Conservation (phyloP, 106 monocot species). For the Dioscorea dumetorum region DNA sequence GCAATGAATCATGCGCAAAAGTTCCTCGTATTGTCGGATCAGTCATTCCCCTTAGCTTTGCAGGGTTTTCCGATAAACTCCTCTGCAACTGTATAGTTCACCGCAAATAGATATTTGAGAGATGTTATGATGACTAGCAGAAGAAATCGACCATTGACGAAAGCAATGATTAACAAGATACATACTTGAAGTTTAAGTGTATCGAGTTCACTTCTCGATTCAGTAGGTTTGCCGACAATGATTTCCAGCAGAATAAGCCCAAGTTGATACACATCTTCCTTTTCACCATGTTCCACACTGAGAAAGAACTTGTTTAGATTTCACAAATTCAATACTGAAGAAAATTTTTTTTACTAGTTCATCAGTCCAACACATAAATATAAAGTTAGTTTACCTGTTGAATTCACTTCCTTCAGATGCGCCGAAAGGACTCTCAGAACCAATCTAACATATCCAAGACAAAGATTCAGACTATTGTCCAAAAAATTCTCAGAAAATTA, state of each 20-base stretch:
- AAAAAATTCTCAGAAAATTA: too few species aligned
- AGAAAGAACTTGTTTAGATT: too few species aligned
- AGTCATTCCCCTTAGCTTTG: slow-evolving; percentile 19
- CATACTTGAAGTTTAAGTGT: slow-evolving; percentile 33
- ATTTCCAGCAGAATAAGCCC: slow-evolving; percentile 60
- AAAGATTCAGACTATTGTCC: too few species aligned
- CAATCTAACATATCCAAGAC: slow-evolving; percentile 31
- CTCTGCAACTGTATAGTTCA: slow-evolving; percentile 41
- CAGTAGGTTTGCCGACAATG: slow-evolving; percentile 39
- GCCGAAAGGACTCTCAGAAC: slow-evolving; percentile 44
- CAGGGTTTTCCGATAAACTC: slow-evolving; percentile 25
- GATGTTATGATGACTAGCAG: slow-evolving; percentile 13
- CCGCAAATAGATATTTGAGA: too few species aligned
- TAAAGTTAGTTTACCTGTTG: slow-evolving; percentile 31
- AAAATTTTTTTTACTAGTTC: too few species aligned
- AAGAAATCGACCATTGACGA: slow-evolving; percentile 1
- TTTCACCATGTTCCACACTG: slow-evolving; percentile 42
- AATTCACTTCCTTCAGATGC: slow-evolving; percentile 28
- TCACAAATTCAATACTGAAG: too few species aligned
- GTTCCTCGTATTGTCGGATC: slow-evolving; percentile 65
- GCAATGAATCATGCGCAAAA: slow-evolving; percentile 61
- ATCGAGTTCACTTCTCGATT: slow-evolving; percentile 21
- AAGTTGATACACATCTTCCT: slow-evolving; percentile 54
- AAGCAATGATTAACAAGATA: background rate
- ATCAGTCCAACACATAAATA: background rate